A percentile compares a stretch with the other conserved stretches of the same genome.
phyloP scores from a whole-genome alignment of 345 rosid genomes.

The Lepidium aucheri region DNA sequence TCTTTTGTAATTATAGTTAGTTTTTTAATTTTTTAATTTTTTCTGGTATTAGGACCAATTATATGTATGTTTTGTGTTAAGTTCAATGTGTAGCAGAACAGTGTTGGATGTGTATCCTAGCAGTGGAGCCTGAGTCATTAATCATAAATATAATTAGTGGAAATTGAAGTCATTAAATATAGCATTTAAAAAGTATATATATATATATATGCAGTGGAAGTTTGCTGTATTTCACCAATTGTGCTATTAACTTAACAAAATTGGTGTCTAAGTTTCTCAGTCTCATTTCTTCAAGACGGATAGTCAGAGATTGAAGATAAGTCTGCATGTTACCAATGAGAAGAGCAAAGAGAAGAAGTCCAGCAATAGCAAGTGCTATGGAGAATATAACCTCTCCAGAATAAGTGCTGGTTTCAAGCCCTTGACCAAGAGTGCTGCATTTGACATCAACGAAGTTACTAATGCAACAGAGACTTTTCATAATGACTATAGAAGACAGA shows the following conservation, averaged over 20 bases:
- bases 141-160: neutral
- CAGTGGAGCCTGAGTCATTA: conserved; percentile 15
- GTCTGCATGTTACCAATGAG: conserved; percentile 99
- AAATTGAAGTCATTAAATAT: neutral
- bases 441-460: neutral
- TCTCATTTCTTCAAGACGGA: conserved; percentile 96
- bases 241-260: too few relatives aligned
- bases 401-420: conserved; percentile 83
- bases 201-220: too few relatives aligned
- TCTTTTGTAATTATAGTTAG: neutral
- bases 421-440: conserved; percentile 93
- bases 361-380: conserved; percentile 71
- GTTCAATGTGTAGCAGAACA: neutral
- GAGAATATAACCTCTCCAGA: conserved; percentile 85
- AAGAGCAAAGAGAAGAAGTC: conserved; percentile 92
- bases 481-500: neutral
- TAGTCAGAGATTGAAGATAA: conserved; percentile 91
- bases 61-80: neutral
- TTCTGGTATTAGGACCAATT: neutral
- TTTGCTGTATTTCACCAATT: too few relatives aligned
- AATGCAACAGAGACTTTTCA: neutral
- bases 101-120: conserved; percentile 3
- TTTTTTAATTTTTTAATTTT: neutral
- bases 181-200: too few relatives aligned
- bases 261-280: conserved; percentile 47